Evolutionary conservation across 768 basidiomycete genomes (phyloP).

Genomic region (Psilocybe tampanensis): DNA sequence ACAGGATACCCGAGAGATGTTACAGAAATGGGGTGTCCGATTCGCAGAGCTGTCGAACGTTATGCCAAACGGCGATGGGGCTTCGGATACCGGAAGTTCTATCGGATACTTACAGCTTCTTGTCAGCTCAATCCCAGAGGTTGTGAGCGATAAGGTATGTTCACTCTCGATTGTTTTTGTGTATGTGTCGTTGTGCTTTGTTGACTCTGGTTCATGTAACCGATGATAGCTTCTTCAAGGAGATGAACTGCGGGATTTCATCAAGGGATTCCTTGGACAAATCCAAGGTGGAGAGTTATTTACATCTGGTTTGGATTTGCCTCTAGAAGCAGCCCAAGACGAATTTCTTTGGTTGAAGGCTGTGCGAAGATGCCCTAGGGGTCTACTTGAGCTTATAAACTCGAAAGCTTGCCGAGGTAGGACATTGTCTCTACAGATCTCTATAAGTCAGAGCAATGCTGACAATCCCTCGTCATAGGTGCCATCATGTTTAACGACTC

Average conservation of each 20-base stretch:
- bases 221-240: slow-evolving; percentile 58
- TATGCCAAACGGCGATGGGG: slow-evolving; percentile 24
- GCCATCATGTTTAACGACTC: slow-evolving; percentile 97
- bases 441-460: not conserved
- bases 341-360: slow-evolving; percentile 66
- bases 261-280: slow-evolving; percentile 72
- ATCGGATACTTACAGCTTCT: slow-evolving; percentile 65
- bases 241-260: slow-evolving; percentile 72
- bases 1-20: slow-evolving; percentile 43
- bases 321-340: slow-evolving; percentile 20
- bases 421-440: not conserved
- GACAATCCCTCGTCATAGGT: slow-evolving; percentile 47
- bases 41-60: slow-evolving; percentile 43
- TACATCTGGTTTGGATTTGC: slow-evolving; percentile 26
- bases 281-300: slow-evolving; percentile 50
- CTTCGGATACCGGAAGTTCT: slow-evolving; percentile 31
- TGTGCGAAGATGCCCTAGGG: slow-evolving; percentile 81
- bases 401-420: slow-evolving; percentile 94
- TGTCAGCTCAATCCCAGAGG: slow-evolving; percentile 64
- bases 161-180: slow-evolving; percentile 24
- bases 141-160: slow-evolving; percentile 76
- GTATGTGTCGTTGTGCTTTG: slow-evolving; percentile 21
- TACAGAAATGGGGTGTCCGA: slow-evolving; percentile 71
- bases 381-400: slow-evolving; percentile 82
- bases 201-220: slow-evolving; percentile 15